Evolutionary conservation across 495 filamentous ascomycete species (phyloP).

Genomic region (Saxophila tyrrhenica): DNA sequence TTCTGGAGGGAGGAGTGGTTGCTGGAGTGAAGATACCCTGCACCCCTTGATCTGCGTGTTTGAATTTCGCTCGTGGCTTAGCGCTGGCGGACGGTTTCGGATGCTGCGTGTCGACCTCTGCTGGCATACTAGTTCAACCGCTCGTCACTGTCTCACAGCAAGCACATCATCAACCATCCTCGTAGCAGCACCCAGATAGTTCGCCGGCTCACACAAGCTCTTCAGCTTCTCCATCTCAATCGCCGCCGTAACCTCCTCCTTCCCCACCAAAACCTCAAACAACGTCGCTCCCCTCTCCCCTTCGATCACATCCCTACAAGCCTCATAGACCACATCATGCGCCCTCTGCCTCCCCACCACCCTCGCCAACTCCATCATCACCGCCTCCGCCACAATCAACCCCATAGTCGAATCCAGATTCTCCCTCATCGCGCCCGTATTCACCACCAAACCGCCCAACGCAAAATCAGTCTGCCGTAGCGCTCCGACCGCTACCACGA

Average conservation of each 20-base stretch:
- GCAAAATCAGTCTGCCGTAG: slow-evolving; percentile 40
- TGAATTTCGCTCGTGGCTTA: neutral
- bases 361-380: slow-evolving; percentile 46
- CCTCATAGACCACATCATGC: slow-evolving; percentile 45
- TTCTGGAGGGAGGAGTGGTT: slow-evolving; percentile 26
- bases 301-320: slow-evolving; percentile 41
- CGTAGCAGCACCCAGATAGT: slow-evolving; percentile 38
- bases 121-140: neutral
- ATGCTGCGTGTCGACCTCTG: neutral
- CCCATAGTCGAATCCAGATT: slow-evolving; percentile 40
- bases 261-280: slow-evolving; percentile 31
- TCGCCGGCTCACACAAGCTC: slow-evolving; percentile 38
- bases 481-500: slow-evolving; percentile 40
- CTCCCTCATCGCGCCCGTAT: slow-evolving; percentile 35
- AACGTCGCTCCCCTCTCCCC: slow-evolving; percentile 25
- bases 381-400: slow-evolving; percentile 44
- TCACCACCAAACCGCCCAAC: slow-evolving; percentile 37
- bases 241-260: slow-evolving; percentile 32
- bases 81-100: neutral
- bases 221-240: slow-evolving; percentile 31
- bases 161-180: slow-evolving; percentile 44
- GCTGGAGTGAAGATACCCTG: slow-evolving; percentile 19
- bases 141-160: slow-evolving; percentile 10
- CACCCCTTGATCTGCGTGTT: neutral
- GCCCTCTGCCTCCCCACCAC: slow-evolving; percentile 38